Base-by-base conservation (phyloP, 768 basidiomycete genomes). In the Phaffia australis region DNA sequence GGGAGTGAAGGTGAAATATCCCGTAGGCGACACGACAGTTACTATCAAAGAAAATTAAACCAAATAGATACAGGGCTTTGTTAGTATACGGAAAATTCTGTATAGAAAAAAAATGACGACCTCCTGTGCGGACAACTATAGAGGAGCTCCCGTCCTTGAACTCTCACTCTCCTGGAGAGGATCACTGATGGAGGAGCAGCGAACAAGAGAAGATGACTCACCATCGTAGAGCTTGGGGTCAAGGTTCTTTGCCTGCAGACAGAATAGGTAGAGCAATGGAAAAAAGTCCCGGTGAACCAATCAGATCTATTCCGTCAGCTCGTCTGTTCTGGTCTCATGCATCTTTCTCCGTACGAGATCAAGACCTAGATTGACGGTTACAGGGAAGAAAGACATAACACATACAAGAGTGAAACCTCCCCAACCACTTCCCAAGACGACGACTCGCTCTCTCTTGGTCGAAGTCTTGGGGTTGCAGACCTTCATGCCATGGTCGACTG, bases 351-450 rank as follows among this genome's bases (percentile, higher is more conserved):
- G 35, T 42, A 54, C 15, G 52, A 29, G 4, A 54, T 51, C 23
- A 54, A 54, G 9, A 15, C 9, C 16, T 30, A 5, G n/a, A 23
- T 30, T 15, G 29, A 54, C 16, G 52, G 16, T 5, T 30, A 29
- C 7, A 42, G 59, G 46, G 6, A 60, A 60, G 21, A 42, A 46
- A n/a, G 59, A 60, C 50, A 46, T 23, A 48, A 56, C 60, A 70
- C 71, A 49, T 11, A 73, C 71, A 27, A 74, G 60, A 52, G 71
- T 71, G 68, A 72, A 75, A 54, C 76, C 76, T 61, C 63, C 76
- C 75, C 73, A 74, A 32, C 73, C 76, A 21, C 70, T 70, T 1
- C 76, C 76, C 11, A 77, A 70, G 18, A 77, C 72, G 46, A 76
- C 72, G 9, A 77, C 68, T 23, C 69, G 69, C 59, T 74, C 71